phyloP scores from a whole-genome alignment of 2,329 filamentous ascomycete genomes.

The Colletotrichum tofieldiae region DNA sequence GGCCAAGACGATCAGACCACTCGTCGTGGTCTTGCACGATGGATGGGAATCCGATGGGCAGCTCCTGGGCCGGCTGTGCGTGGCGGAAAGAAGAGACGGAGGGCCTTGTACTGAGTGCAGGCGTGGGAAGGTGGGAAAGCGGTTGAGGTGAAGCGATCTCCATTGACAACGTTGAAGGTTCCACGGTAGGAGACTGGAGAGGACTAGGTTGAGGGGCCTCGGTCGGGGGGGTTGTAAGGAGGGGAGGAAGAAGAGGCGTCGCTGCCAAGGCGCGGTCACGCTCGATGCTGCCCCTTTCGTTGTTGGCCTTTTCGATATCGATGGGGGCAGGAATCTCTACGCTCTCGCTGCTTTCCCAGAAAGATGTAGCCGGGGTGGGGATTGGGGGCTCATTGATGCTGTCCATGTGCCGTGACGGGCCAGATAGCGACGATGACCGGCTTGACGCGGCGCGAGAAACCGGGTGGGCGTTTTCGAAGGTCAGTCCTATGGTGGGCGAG shows the following conservation, averaged over 20 bases:
- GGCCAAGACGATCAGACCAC: slow-evolving; percentile 89
- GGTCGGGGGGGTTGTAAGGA: slow-evolving; percentile 74
- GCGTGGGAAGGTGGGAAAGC: slow-evolving; percentile 69
- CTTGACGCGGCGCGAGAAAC: slow-evolving; percentile 78
- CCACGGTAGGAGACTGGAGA: slow-evolving; percentile 87
- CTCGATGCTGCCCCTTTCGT: slow-evolving; percentile 65
- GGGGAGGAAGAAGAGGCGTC: slow-evolving; percentile 88
- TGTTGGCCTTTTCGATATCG: slow-evolving; percentile 69
- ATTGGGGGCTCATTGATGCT: slow-evolving; percentile 66
- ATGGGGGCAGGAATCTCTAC: slow-evolving; percentile 64
- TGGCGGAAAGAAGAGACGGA: slow-evolving; percentile 75
- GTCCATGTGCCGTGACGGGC: slow-evolving; percentile 66
- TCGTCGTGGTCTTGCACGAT: slow-evolving; percentile 81
- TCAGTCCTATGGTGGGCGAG: slow-evolving; percentile 84
- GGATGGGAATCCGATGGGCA: slow-evolving; percentile 71
- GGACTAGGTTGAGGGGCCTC: slow-evolving; percentile 80
- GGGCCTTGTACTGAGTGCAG: slow-evolving; percentile 75
- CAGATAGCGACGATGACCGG: slow-evolving; percentile 83
- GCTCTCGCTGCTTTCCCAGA: slow-evolving; percentile 73
- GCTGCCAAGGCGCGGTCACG: slow-evolving; percentile 76
- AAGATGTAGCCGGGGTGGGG: slow-evolving; percentile 74
- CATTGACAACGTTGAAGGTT: slow-evolving; percentile 65
- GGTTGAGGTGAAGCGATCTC: slow-evolving; percentile 60
- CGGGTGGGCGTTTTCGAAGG: slow-evolving; percentile 82
- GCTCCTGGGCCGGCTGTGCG: slow-evolving; percentile 55